phyloP scores from a whole-genome alignment of 352 stramenopile genomes.

The Blastocystis hominis region DNA sequence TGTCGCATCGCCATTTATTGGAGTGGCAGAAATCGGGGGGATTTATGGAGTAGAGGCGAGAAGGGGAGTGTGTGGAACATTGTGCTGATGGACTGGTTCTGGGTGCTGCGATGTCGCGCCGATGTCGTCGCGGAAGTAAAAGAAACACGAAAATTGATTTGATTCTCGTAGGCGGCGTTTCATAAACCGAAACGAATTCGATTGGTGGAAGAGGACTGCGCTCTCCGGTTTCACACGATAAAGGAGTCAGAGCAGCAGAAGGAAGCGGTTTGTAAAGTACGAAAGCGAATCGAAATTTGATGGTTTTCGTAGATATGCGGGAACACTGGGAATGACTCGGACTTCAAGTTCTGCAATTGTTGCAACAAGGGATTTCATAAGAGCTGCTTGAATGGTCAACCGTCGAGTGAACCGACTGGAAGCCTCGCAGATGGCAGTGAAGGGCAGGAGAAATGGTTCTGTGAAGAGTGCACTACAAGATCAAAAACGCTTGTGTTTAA shows the following conservation, averaged over 20 bases:
- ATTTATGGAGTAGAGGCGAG: neutral
- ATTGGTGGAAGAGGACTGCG: neutral
- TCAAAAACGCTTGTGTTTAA: neutral
- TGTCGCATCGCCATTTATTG: neutral
- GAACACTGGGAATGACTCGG: neutral
- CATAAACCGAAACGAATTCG: neutral
- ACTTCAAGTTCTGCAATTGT: neutral
- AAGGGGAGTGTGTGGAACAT: neutral
- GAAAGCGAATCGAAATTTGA: neutral
- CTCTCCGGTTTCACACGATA: neutral
- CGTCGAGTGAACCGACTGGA: no score
- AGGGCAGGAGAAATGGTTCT: conserved; percentile 45
- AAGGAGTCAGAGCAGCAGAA: neutral
- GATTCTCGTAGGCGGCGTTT: neutral
- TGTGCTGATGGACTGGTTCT: neutral
- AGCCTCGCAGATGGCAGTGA: neutral
- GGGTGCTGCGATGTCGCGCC: neutral
- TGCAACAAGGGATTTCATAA: conserved; percentile 2
- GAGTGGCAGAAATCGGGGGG: neutral
- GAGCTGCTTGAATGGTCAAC: neutral
- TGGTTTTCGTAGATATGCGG: neutral
- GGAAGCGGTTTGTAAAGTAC: neutral
- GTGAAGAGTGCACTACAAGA: neutral
- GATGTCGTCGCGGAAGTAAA: conserved; percentile 9
- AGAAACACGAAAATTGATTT: neutral